Evolutionary conservation across 805 yeast genomes (phyloP), one percentile per base, ranked within the genome.

Genomic region (Priceomyces haplophilus): DNA sequence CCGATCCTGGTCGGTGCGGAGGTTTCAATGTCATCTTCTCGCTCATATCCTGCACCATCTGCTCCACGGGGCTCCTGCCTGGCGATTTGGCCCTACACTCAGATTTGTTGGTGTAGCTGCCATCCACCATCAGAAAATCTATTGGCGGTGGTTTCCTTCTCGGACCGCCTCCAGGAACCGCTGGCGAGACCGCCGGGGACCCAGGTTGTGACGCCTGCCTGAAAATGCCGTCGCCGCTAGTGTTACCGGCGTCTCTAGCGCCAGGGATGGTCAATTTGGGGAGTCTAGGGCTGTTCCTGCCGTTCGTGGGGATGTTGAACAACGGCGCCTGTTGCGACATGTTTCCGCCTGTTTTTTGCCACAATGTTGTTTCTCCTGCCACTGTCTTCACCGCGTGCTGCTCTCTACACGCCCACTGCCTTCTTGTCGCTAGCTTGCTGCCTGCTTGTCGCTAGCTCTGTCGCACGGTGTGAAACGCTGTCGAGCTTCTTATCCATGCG

Each of bases 101-200:
- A 7, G 58, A 44, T 12, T 10, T 12, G 38, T 45, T 27, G 12
- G 44, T 37, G 37, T 42, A 40, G 25, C 53, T 56, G 5, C 67
- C 68, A 44, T 55, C 59, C 15, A 68, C 59, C 40, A 55, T 55
- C 55, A 60, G 58, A 46, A 65, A 67, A 49, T 67, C 72, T n/a
- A 67, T 64, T 12, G 75, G 73, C 11, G 74, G 74, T 3, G 73
- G 73, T 45, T 70, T 70, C 34, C 75, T 54, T 42, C 58, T 56
- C 12, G 32, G 47, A 23, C 19, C 19, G 10, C 32, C 15, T 21
- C 11, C 12, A 34, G n/a, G 16, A 7, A 23, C 13, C 24, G 19
- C 17, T 30, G 30, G 24, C 30, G 24, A 20, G 13, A 5, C 19
- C 40, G 41, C 33, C n/a, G n/a, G n/a, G n/a, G n/a, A n/a, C n/a